A percentile compares a stretch with the other conserved stretches of the same genome.
Conservation (phyloP, 2,329 filamentous ascomycete species). For the Claviceps quebecensis region DNA sequence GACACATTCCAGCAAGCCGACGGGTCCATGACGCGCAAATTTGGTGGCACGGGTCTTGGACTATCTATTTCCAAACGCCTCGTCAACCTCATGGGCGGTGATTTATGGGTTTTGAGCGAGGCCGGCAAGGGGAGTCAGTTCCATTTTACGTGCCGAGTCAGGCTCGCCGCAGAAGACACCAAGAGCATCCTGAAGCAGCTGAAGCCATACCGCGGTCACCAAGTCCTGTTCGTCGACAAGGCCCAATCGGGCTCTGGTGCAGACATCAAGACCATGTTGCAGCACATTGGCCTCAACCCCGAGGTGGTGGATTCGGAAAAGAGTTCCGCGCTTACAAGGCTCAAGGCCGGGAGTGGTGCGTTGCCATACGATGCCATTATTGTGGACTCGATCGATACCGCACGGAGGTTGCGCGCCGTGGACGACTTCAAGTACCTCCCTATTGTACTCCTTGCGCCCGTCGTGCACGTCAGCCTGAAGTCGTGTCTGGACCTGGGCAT, state of each 20-base stretch:
- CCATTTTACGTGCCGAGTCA: constrained; percentile 90
- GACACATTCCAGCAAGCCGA: constrained; percentile 98
- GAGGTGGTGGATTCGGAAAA: constrained; percentile 71
- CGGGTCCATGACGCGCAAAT: constrained; percentile 89
- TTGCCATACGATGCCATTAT: constrained; percentile 88
- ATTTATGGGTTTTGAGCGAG: constrained; percentile 89
- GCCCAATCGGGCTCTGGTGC: constrained; percentile 63
- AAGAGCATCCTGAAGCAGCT: constrained; percentile 69
- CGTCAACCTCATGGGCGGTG: constrained; percentile 90
- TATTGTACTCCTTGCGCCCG: constrained; percentile 78
- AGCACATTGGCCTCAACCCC: constrained; percentile 64
- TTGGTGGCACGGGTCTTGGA: constrained; percentile 86
- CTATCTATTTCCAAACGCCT: constrained; percentile 90
- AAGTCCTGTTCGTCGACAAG: constrained; percentile 90
- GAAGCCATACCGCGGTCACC: constrained; percentile 80
- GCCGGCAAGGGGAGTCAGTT: constrained; percentile 87
- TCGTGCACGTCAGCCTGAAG: constrained; percentile 84
- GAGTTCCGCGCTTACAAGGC: constrained; percentile 43
- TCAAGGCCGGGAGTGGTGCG: constrained; percentile 34
- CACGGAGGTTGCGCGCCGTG: constrained; percentile 68
- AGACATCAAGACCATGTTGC: constrained; percentile 67
- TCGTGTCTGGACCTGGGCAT: constrained; percentile 90
- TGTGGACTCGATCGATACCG: constrained; percentile 85
- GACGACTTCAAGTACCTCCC: constrained; percentile 98
- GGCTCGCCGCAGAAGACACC: constrained; percentile 67